Evolutionary conservation across 495 filamentous ascomycete species (phyloP), one percentile per base, ranked within the genome.

Genomic region (Stereocaulon alpinum): DNA sequence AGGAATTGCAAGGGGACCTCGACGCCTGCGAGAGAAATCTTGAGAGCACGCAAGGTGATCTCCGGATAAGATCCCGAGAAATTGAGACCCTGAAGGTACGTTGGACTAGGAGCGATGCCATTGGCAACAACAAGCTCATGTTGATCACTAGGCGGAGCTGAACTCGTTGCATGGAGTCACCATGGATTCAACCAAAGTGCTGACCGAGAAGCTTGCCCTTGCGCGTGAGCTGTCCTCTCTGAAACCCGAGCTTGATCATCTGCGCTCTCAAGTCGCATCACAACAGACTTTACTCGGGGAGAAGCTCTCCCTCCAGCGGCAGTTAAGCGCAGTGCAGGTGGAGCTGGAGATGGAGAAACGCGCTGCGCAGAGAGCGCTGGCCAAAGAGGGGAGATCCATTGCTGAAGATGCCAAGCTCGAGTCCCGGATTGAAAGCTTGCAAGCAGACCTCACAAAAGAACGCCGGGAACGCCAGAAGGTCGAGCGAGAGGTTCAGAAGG

Each of bases 311-410:
- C 70, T 96, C 15, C 82, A 91, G 64, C 80, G 86, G 30, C 84
- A 89, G 69, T 68, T 95, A 41, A 85, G 76, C 65, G 81, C 84
- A 5, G 66, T 92, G 4, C 86, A 95, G 66, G 80, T 89, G 44
- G 86, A 93, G 66, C 76, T 95, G 10, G 88, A 88, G 58, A 84
- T 85, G 50, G 86, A 91, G 67, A 91, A 84, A 67, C 79, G 83
- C 29, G 77, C 85, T 2, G 75, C 81, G 24, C 80, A 86, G 57
- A 82, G 83, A 54, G 80, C 75, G 0, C 71, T 78, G 11, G 74
- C 77, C 10, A 84, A 80, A 48, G 76, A 75, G 30, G 60, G 66
- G 2, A 72, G 72, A 40, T 68, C 69, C 45, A 56, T 52, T 20
- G 64, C 72, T 66, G 67, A 85, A 77, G 73, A 84, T 60, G 68